phyloP scores from a whole-genome alignment of 2,329 filamentous ascomycete genomes.

The Clarireedia homoeocarpa region DNA sequence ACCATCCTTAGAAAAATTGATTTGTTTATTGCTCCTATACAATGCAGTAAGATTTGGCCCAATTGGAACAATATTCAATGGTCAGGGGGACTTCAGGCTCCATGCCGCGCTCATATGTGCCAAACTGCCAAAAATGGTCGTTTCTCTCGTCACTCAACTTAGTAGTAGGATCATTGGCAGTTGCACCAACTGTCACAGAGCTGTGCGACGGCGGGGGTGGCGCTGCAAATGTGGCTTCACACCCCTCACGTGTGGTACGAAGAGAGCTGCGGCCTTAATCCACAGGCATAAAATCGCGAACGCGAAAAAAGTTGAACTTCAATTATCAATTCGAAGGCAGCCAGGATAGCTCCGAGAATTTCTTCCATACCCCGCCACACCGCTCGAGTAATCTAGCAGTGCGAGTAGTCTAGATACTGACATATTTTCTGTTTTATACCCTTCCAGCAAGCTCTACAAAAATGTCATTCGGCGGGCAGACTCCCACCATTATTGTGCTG shows the following conservation, averaged over 20 bases:
- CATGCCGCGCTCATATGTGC: too few species aligned
- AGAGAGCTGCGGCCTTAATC: background rate
- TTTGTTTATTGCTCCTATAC: too few species aligned
- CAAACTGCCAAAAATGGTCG: too few species aligned
- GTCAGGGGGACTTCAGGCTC: too few species aligned
- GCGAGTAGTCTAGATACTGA: background rate
- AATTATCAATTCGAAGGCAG: constrained; percentile 2
- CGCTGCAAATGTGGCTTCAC: background rate
- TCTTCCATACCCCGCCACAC: constrained; percentile 3
- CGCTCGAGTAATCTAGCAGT: background rate
- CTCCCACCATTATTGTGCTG: constrained; percentile 95
- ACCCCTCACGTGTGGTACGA: background rate
- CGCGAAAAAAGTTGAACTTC: constrained; percentile 10
- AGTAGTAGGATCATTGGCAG: too few species aligned
- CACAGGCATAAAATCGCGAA: constrained; percentile 6
- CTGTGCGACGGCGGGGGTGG: constrained; percentile 1
- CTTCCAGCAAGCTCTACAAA: constrained; percentile 7
- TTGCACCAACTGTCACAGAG: background rate
- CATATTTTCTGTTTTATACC: background rate
- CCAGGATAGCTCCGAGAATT: background rate
- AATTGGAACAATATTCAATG: too few species aligned
- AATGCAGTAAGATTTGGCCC: too few species aligned
- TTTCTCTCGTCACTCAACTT: background rate
- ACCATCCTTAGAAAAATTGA: too few species aligned
- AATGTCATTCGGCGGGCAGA: constrained; percentile 97